These are phyloP conservation scores for Penicillium sp. DNA, from an alignment of 2,329 filamentous ascomycete genomes.

Conservation along the genomic window DNA sequence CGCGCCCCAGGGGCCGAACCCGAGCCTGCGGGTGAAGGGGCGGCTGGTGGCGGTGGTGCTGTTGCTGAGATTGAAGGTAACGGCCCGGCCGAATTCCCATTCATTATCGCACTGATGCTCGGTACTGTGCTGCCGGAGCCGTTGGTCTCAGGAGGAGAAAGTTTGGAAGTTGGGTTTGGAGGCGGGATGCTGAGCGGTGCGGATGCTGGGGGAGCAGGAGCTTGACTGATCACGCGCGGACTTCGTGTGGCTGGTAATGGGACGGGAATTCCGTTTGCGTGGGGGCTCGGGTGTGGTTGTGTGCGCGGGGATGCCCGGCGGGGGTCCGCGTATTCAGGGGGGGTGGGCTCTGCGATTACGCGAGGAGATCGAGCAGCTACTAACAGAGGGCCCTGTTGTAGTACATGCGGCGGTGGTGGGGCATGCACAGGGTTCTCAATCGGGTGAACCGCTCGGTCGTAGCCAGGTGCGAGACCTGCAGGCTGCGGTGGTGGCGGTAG, in stretches of 20 bases:
- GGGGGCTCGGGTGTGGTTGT: constrained; percentile 29
- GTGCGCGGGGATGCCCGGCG: constrained; percentile 42
- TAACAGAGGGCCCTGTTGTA: constrained; percentile 24
- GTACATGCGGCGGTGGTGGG: constrained; percentile 27
- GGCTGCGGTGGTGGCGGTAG: constrained; percentile 31
- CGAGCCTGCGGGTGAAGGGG: constrained; percentile 22
- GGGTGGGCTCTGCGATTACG: constrained; percentile 34
- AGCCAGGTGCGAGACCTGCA: constrained; percentile 33
- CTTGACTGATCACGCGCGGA: constrained; percentile 35
- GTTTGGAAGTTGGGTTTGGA: constrained; percentile 24
- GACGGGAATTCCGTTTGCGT: constrained; percentile 25
- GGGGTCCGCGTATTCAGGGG: constrained; percentile 39
- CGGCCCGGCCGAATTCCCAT: constrained; percentile 37
- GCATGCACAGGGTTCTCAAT: constrained; percentile 36
- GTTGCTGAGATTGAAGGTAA: constrained; percentile 31
- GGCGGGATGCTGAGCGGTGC: constrained; percentile 22
- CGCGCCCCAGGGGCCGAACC: constrained; percentile 18
- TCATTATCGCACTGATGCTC: constrained; percentile 57
- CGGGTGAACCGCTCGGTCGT: constrained; percentile 41
- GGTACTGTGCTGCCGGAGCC: constrained; percentile 54
- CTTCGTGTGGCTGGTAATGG: constrained; percentile 25
- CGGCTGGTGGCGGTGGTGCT: constrained; percentile 2
- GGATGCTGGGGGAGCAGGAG: constrained; percentile 27
- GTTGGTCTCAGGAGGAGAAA: constrained; percentile 28
- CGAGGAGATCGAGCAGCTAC: constrained; percentile 36